phyloP scores from a whole-genome alignment of 495 filamentous ascomycete genomes.

The Tuber melanosporum region DNA sequence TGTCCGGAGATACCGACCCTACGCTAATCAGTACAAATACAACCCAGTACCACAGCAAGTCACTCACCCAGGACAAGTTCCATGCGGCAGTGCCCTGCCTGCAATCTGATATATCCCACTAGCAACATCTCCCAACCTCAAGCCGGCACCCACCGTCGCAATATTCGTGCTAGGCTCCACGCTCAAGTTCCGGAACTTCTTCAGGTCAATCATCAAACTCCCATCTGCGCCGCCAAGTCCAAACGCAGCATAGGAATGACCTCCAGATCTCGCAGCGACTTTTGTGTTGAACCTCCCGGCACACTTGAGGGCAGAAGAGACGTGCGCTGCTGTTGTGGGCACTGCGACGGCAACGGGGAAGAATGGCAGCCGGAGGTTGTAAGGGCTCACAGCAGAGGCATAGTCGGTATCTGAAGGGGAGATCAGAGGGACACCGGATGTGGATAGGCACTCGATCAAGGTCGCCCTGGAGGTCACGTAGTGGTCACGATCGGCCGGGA shows the following conservation, averaged over 20 bases:
- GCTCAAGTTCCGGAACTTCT: conserved; percentile 47
- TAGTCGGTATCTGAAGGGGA: conserved; percentile 13
- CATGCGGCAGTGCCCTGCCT: conserved; percentile 48
- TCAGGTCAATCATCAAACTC: conserved; percentile 54
- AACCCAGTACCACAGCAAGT: conserved; percentile 8
- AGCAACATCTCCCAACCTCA: conserved; percentile 56
- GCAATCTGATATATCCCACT: conserved; percentile 55
- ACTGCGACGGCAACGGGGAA: conserved; percentile 58
- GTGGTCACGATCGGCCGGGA: conserved; percentile 10
- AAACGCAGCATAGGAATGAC: conserved; percentile 65
- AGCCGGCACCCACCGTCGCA: conserved; percentile 62
- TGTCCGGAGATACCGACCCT: conserved; percentile 69
- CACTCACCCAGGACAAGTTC: conserved; percentile 35
- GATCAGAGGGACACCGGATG: conserved; percentile 18
- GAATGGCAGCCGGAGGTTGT: conserved; percentile 59
- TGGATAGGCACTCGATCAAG: conserved; percentile 17
- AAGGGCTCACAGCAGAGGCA: conserved; percentile 43
- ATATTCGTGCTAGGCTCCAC: conserved; percentile 52
- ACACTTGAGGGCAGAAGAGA: conserved; percentile 32
- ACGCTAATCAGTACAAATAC: neutral
- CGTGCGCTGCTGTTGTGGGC: conserved; percentile 47
- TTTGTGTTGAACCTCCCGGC: conserved; percentile 42
- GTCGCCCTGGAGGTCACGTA: conserved; percentile 3
- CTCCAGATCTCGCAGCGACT: conserved; percentile 64
- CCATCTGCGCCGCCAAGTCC: conserved; percentile 51